Evolutionary conservation across 768 basidiomycete species (phyloP).

Genomic region (Termitomyces sp.): DNA sequence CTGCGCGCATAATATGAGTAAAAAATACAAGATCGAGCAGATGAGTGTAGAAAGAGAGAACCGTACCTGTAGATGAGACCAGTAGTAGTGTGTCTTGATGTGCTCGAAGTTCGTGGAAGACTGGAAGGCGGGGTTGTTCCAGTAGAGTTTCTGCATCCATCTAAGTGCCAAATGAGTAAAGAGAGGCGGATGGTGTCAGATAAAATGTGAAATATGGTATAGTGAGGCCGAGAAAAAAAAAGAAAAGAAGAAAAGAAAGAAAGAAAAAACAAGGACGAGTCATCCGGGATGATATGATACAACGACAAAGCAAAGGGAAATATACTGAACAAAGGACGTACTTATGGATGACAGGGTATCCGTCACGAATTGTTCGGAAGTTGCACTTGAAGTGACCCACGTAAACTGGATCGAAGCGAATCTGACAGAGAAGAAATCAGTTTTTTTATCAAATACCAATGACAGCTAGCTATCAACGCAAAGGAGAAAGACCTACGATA

Average conservation of each 20-base stretch:
- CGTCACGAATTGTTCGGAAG: constrained; percentile 74
- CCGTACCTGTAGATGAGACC: constrained; percentile 23
- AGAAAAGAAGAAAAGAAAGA: too few relatives aligned
- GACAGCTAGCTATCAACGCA: neutral
- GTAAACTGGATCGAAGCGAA: constrained; percentile 90
- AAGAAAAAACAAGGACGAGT: too few relatives aligned
- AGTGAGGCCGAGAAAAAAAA: too few relatives aligned
- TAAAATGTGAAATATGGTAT: too few relatives aligned
- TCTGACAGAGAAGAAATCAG: constrained; percentile 27
- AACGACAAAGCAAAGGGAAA: neutral
- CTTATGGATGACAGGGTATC: constrained; percentile 39
- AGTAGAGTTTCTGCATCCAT: constrained; percentile 90
- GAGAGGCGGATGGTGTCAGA: neutral
- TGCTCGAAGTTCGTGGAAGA: too few relatives aligned
- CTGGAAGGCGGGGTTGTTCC: constrained; percentile 45
- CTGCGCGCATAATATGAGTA: constrained; percentile 25
- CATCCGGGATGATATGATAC: too few relatives aligned
- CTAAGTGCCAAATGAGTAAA: constrained; percentile 22
- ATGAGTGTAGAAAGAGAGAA: constrained; percentile 3
- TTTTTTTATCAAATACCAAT: neutral
- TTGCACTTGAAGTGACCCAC: constrained; percentile 94
- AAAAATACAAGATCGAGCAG: neutral
- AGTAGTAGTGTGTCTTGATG: too few relatives aligned
- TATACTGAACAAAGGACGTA: neutral
- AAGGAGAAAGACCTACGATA: constrained; percentile 46